phyloP scores from a whole-genome alignment of 2,329 filamentous ascomycete species.

The Aspergillus felis region DNA sequence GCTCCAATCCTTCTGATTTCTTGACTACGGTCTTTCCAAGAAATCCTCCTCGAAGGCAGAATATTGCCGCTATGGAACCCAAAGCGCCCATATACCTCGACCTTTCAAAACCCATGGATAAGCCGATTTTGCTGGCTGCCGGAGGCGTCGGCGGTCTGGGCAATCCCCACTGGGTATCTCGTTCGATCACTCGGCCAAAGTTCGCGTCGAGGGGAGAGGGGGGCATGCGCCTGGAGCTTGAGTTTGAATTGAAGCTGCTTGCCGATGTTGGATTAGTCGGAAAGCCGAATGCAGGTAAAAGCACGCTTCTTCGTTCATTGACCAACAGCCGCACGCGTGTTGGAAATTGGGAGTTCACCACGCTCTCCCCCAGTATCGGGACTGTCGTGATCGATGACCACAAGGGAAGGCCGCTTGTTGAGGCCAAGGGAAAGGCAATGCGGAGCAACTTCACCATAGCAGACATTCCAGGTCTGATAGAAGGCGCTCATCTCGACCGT shows the following conservation, averaged over 20 bases:
- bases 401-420: constrained; percentile 64
- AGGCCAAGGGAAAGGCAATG: constrained; percentile 48
- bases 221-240: constrained; percentile 71
- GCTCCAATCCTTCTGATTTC: constrained; percentile 68
- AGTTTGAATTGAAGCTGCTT: constrained; percentile 89
- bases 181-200: constrained; percentile 69
- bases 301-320: constrained; percentile 80
- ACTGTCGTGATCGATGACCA: constrained; percentile 90
- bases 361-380: constrained; percentile 88
- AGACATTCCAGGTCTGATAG: constrained; percentile 90
- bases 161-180: constrained; percentile 87
- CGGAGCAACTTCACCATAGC: constrained; percentile 86
- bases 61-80: constrained; percentile 64
- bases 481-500: constrained; percentile 86
- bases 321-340: constrained; percentile 86
- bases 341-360: constrained; percentile 96
- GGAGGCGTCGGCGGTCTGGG: constrained; percentile 87
- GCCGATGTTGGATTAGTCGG: constrained; percentile 94
- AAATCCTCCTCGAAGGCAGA: constrained; percentile 53
- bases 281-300: constrained; percentile 93
- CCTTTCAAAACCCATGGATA: constrained; percentile 70
- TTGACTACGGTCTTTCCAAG: constrained; percentile 55
- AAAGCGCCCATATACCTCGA: constrained; percentile 69
- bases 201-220: constrained; percentile 84
- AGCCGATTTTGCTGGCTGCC: constrained; percentile 78